A percentile compares a stretch with the other conserved stretches of the same genome.
Conservation (phyloP, 2,329 filamentous ascomycete species). For the Cadophora sp. region DNA sequence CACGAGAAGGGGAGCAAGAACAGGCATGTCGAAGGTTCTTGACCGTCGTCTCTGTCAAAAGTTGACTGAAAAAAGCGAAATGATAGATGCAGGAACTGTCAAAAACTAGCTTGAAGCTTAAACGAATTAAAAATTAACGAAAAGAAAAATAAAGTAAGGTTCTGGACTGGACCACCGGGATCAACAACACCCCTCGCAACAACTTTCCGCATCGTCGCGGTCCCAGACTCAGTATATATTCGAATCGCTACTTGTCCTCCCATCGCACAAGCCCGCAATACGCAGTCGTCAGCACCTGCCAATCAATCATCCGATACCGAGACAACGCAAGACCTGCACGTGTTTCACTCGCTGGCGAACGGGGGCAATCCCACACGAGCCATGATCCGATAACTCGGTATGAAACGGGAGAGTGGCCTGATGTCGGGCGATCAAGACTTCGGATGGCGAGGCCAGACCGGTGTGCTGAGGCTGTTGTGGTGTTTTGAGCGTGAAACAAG, state of each 20-base stretch:
- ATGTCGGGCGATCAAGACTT: conserved; percentile 3
- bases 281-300: background rate
- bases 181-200: conserved; percentile 11
- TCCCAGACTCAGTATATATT: conserved; percentile 2
- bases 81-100: background rate
- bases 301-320: conserved; percentile 10
- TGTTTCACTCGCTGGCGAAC: background rate
- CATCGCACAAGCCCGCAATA: background rate
- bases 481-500: conserved; percentile 8
- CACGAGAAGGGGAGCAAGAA: conserved; percentile 5
- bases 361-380: background rate
- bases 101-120: conserved; percentile 1
- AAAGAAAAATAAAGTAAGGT: background rate
- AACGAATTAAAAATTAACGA: background rate
- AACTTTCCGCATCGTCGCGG: background rate
- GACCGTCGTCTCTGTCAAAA: background rate
- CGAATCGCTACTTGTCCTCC: too few species aligned
- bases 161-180: conserved; percentile 13
- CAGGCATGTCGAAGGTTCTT: background rate
- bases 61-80: background rate
- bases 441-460: background rate
- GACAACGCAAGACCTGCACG: conserved; percentile 4
- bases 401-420: conserved; percentile 2
- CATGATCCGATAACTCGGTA: background rate
- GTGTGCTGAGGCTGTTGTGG: background rate